Evolutionary conservation across 768 basidiomycete species (phyloP).

Genomic region (Macrocybe gigantea): DNA sequence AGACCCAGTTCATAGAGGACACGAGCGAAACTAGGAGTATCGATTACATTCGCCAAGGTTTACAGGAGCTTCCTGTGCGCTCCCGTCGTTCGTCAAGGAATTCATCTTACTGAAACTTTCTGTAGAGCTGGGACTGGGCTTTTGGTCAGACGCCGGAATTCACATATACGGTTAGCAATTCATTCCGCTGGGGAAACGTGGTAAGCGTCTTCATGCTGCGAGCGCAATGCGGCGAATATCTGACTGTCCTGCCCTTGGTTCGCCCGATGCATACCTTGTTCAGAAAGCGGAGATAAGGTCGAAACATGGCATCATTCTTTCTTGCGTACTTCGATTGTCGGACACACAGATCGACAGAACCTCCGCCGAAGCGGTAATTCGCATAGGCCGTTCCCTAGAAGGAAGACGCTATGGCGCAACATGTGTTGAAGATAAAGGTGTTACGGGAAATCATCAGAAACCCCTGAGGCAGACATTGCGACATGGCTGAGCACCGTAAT

Average conservation of each 20-base stretch:
- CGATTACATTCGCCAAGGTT: constrained; percentile 61
- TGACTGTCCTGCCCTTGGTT: no score
- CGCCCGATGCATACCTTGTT: no score
- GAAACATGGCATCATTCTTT: constrained; percentile 61
- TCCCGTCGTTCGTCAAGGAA: neutral
- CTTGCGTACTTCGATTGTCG: constrained; percentile 29
- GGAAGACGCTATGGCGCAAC: constrained; percentile 22
- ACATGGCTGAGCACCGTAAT: constrained; percentile 10
- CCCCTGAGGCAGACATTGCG: constrained; percentile 10
- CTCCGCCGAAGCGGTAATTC: neutral
- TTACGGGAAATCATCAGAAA: constrained; percentile 15
- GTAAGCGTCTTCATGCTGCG: constrained; percentile 23
- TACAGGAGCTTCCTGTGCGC: constrained; percentile 67
- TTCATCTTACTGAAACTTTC: neutral
- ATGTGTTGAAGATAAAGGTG: no score
- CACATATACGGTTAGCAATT: constrained; percentile 44
- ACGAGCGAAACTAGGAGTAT: constrained; percentile 35
- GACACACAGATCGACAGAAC: constrained; percentile 11
- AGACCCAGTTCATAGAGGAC: constrained; percentile 42
- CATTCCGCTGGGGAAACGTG: constrained; percentile 48
- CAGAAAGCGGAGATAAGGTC: constrained; percentile 48
- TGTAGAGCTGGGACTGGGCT: constrained; percentile 87
- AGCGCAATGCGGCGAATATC: neutral
- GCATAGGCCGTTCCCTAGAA: constrained; percentile 11
- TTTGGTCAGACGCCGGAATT: constrained; percentile 96